phyloP scores from a whole-genome alignment of 1,284 basidiomycete genomes.

The Leccinum angustisporum region DNA sequence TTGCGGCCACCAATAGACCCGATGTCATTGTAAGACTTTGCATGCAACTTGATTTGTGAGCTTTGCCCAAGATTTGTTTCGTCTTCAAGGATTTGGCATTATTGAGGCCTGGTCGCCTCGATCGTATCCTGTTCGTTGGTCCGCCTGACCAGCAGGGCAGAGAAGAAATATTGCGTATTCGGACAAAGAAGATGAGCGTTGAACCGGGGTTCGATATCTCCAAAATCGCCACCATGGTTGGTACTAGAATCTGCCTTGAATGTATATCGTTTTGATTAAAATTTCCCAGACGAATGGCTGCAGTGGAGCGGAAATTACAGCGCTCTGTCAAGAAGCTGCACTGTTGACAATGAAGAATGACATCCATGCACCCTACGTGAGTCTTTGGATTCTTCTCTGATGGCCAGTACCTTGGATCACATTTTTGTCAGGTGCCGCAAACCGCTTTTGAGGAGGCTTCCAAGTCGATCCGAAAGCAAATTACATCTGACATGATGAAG shows the following conservation, averaged over 20 bases:
- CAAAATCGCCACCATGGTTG: conserved; percentile 75
- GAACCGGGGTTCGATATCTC: conserved; percentile 67
- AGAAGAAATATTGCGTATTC: conserved; percentile 82
- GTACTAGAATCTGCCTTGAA: conserved; percentile 4
- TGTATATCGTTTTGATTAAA: conserved; percentile 8
- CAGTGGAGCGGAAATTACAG: conserved; percentile 92
- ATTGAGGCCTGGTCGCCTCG: conserved; percentile 94
- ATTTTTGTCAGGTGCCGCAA: conserved; percentile 61
- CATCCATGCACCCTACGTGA: conserved; percentile 74
- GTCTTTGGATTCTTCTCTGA: conserved; percentile 26
- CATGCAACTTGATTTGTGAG: background rate
- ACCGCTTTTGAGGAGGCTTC: conserved; percentile 80
- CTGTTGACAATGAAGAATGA: conserved; percentile 82
- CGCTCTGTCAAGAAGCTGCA: conserved; percentile 96
- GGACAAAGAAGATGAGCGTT: conserved; percentile 79
- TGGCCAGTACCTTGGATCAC: background rate
- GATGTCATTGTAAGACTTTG: conserved; percentile 75
- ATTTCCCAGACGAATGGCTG: conserved; percentile 81
- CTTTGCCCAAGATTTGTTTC: conserved; percentile 2
- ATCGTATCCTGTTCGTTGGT: conserved; percentile 92
- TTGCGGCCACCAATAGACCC: conserved; percentile 96
- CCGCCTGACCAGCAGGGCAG: conserved; percentile 83
- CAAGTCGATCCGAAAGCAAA: conserved; percentile 72
- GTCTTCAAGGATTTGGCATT: conserved; percentile 81
- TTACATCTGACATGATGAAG: conserved; percentile 78